Evolutionary conservation across 73 alveolate genomes (phyloP).

Genomic region (Halteria grandinella): DNA sequence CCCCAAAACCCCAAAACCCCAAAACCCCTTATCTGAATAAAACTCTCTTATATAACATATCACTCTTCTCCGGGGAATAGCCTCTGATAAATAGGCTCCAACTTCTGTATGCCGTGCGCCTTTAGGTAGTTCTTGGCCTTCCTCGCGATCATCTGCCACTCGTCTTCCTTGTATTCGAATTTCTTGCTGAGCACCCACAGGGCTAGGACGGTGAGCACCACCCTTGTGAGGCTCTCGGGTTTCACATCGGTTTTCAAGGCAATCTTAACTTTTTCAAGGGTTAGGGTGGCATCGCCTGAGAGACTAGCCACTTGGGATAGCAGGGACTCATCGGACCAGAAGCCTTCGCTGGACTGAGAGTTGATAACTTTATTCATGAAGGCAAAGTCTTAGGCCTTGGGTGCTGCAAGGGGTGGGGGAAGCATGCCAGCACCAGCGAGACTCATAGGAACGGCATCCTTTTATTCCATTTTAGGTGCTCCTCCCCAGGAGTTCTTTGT

Average conservation of each 20-base stretch:
- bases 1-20: too few relatives aligned
- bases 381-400: neutral
- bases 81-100: neutral
- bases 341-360: neutral
- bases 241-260: neutral
- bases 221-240: neutral
- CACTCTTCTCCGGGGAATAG: too few relatives aligned
- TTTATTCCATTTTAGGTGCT: too few relatives aligned
- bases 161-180: conserved; percentile 22
- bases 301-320: neutral
- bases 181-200: conserved; percentile 17
- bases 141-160: conserved; percentile 57
- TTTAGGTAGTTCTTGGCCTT: conserved; percentile 47
- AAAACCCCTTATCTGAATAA: too few relatives aligned
- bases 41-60: too few relatives aligned
- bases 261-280: neutral
- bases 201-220: conserved; percentile 46
- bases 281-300: neutral
- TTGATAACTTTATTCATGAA: neutral
- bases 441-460: too few relatives aligned
- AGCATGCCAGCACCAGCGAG: too few relatives aligned
- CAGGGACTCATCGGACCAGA: neutral
- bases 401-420: too few relatives aligned
- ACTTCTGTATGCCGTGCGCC: conserved; percentile 3
- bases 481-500: too few relatives aligned